Percentiles rank a stretch among this genome's conserved stretches.
Conservation (phyloP, 495 filamentous ascomycete species). For the Thozetella sp. region DNA sequence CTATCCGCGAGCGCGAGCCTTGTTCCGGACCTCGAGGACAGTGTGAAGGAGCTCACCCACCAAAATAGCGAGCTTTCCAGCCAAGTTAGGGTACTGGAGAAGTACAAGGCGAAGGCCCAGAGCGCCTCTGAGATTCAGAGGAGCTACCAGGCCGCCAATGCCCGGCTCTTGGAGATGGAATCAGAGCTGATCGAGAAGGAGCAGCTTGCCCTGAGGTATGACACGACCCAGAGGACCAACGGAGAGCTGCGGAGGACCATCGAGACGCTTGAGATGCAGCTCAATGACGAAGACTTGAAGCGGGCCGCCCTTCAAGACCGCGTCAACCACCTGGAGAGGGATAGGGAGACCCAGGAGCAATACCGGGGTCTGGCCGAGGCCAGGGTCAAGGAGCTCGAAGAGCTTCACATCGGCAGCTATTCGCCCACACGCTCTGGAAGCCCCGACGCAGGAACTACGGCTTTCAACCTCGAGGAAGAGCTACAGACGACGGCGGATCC, state of each 20-base stretch:
- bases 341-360: slow-evolving; percentile 32
- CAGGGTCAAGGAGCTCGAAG: slow-evolving; percentile 44
- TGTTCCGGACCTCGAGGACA: slow-evolving; percentile 47
- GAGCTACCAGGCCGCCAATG: slow-evolving; percentile 49
- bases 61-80: slow-evolving; percentile 76
- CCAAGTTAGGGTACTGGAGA: slow-evolving; percentile 76
- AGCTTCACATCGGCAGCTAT: slow-evolving; percentile 36
- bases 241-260: slow-evolving; percentile 7
- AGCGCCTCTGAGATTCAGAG: slow-evolving; percentile 43
- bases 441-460: slow-evolving; percentile 18
- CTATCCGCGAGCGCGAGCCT: slow-evolving; percentile 44
- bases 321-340: slow-evolving; percentile 27
- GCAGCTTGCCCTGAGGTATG: slow-evolving; percentile 60
- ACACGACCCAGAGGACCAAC: slow-evolving; percentile 52
- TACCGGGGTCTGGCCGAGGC: slow-evolving; percentile 34
- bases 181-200: slow-evolving; percentile 69
- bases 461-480: slow-evolving; percentile 42
- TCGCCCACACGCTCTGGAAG: slow-evolving; percentile 18
- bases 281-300: slow-evolving; percentile 28
- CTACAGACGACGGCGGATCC: slow-evolving; percentile 31
- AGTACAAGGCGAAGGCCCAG: slow-evolving; percentile 75
- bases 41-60: slow-evolving; percentile 66
- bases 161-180: slow-evolving; percentile 50
- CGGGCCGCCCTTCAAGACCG: slow-evolving; percentile 31
- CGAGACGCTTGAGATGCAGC: slow-evolving; percentile 42